A percentile compares a stretch with the other conserved stretches of the same genome.
Evolutionary conservation across 169 alveolate genomes (phyloP).

Genomic region (Eimeria sp.): DNA sequence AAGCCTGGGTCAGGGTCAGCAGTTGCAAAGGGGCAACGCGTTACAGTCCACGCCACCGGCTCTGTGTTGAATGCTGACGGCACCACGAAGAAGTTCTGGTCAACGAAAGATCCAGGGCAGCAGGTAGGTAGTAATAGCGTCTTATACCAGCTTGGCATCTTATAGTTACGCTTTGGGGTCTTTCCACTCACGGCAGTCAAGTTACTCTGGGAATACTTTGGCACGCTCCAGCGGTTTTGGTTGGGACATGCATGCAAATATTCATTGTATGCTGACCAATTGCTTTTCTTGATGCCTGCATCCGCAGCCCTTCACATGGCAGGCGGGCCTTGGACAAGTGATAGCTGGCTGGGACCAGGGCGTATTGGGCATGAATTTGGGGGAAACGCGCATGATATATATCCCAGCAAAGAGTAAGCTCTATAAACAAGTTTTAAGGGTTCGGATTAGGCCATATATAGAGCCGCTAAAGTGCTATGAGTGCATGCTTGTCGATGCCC

Average conservation of each 20-base stretch:
- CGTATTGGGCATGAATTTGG: constrained; percentile 86
- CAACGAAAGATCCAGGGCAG: constrained; percentile 81
- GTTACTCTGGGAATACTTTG: neutral
- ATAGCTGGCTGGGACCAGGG: constrained; percentile 87
- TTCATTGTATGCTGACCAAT: neutral
- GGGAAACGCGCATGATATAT: constrained; percentile 84
- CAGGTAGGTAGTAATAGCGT: constrained; percentile 27
- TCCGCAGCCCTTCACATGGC: constrained; percentile 76
- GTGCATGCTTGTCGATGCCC: neutral
- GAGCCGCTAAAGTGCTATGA: neutral
- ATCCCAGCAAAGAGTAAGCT: constrained; percentile 83
- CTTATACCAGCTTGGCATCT: neutral
- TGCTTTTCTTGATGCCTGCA: neutral
- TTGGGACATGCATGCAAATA: neutral
- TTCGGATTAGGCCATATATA: neutral
- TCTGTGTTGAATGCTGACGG: constrained; percentile 57
- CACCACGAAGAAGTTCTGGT: constrained; percentile 67
- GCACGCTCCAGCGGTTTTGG: neutral
- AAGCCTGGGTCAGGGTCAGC: constrained; percentile 65
- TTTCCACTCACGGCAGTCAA: neutral
- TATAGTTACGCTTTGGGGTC: no score
- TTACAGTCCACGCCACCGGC: constrained; percentile 81
- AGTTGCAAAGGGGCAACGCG: constrained; percentile 48
- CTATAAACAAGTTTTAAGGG: neutral
- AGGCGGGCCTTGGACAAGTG: constrained; percentile 84